Percentiles rank a stretch among this genome's conserved stretches.
Conservation (phyloP, 2,329 filamentous ascomycete genomes). For the Hortaea werneckii region DNA sequence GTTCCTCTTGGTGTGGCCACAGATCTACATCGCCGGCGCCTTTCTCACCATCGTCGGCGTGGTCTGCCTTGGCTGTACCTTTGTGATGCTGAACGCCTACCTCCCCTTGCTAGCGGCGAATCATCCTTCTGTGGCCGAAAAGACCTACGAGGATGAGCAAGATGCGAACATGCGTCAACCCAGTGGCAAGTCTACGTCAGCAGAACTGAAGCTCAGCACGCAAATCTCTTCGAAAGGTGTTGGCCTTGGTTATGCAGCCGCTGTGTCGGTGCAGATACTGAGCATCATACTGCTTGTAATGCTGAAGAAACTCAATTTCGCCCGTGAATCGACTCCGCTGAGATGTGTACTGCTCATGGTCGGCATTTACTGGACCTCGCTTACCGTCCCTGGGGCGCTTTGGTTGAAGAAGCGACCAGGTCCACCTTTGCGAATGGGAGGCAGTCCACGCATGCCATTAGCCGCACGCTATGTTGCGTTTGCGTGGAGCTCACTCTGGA, state of each 20-base stretch:
- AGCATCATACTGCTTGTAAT: constrained; percentile 53
- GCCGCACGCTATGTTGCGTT: constrained; percentile 66
- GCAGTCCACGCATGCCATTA: constrained; percentile 22
- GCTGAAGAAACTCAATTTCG: constrained; percentile 60
- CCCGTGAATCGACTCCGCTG: constrained; percentile 73
- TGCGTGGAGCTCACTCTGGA: constrained; percentile 78
- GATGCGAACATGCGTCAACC: not conserved
- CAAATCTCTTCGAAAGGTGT: constrained; percentile 87
- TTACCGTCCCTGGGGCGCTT: constrained; percentile 76
- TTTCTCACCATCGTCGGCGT: constrained; percentile 82
- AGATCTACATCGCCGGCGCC: constrained; percentile 69
- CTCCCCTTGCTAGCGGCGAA: constrained; percentile 81
- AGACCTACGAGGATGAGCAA: too few species aligned
- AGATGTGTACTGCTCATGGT: constrained; percentile 64
- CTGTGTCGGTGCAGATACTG: constrained; percentile 70
- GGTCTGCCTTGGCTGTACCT: constrained; percentile 87
- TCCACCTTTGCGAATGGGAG: constrained; percentile 47
- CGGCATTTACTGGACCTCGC: constrained; percentile 84
- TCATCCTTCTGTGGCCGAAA: constrained; percentile 46
- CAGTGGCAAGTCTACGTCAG: constrained; percentile 34
- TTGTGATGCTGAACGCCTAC: constrained; percentile 91
- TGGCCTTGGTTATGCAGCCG: constrained; percentile 83
- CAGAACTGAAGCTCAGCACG: constrained; percentile 71
- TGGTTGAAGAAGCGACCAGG: constrained; percentile 85
- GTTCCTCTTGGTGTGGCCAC: constrained; percentile 67